phyloP scores from a whole-genome alignment of 2,329 filamentous ascomycete species.

The Fusarium sp. region DNA sequence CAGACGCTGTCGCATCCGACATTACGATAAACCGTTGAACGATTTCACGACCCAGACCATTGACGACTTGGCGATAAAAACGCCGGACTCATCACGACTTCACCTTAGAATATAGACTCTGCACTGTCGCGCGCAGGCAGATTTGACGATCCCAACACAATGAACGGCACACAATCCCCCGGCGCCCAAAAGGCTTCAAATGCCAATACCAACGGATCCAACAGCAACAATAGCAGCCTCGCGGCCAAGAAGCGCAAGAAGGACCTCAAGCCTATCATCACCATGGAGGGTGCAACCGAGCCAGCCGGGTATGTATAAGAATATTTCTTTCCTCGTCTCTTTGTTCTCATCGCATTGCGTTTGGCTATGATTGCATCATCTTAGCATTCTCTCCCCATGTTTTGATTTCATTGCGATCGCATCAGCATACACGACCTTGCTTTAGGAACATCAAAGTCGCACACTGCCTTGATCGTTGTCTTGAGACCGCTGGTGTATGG shows the following conservation, averaged over 20 bases:
- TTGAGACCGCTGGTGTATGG: not conserved
- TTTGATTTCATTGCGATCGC: not conserved
- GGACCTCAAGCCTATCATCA: slow-evolving; percentile 81
- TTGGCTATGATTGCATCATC: not conserved
- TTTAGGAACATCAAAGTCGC: not conserved
- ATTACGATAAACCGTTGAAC: slow-evolving; percentile 13
- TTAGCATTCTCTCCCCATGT: not conserved
- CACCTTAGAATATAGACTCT: not conserved
- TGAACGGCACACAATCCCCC: slow-evolving; percentile 46
- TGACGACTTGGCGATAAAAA: slow-evolving; percentile 18
- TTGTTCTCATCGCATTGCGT: slow-evolving; percentile 2
- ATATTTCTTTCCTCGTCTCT: not conserved
- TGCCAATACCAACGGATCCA: slow-evolving; percentile 45
- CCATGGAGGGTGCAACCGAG: slow-evolving; percentile 65
- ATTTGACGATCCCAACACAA: slow-evolving; percentile 24
- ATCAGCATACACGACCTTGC: not conserved
- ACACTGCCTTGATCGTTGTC: not conserved
- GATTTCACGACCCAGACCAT: slow-evolving; percentile 23
- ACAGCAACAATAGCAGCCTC: slow-evolving; percentile 43
- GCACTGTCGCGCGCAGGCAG: slow-evolving; percentile 10
- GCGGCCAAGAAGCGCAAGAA: slow-evolving; percentile 77
- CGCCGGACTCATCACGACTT: not conserved
- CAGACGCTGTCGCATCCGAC: slow-evolving; percentile 24
- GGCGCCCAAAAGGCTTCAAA: slow-evolving; percentile 48
- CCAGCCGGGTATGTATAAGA: slow-evolving; percentile 51